phyloP scores from a whole-genome alignment of 345 rosid genomes.

The Anacardium occidentale region DNA sequence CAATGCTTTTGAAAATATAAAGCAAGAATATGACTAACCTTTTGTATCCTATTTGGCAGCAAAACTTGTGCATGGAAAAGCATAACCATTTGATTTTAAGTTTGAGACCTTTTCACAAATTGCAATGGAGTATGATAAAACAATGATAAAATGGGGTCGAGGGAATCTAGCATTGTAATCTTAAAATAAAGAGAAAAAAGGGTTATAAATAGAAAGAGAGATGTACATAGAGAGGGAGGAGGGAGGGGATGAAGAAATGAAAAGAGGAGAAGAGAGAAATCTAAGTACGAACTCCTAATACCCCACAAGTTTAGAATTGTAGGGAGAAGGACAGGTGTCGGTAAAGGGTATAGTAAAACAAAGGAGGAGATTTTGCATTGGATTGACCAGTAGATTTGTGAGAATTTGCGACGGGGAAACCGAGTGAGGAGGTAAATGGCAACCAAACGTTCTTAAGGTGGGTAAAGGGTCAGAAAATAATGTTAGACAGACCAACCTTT shows the following conservation, averaged over 20 bases:
- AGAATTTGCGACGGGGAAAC: not conserved
- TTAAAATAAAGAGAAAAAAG: not conserved
- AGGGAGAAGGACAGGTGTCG: not conserved
- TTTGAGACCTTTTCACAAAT: not conserved
- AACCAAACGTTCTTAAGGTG: constrained; percentile 33
- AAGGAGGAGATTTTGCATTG: not conserved
- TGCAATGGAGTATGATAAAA: not conserved
- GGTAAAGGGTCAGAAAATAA: constrained; percentile 6
- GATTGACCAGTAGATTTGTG: constrained; percentile 11
- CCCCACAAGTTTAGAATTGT: not conserved
- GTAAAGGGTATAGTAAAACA: constrained; percentile 25
- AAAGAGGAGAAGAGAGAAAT: not conserved
- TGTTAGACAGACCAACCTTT: constrained; percentile 28
- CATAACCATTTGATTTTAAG: too few species aligned
- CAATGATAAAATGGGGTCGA: not conserved
- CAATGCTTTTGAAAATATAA: too few species aligned
- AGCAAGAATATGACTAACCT: too few species aligned
- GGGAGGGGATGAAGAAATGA: not conserved
- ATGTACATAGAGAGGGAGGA: too few species aligned
- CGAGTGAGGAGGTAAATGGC: not conserved
- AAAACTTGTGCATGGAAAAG: too few species aligned
- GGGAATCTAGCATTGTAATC: not conserved
- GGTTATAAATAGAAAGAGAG: not conserved
- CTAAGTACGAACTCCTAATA: not conserved
- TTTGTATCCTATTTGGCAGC: too few species aligned